A percentile compares a stretch with the other conserved stretches of the same genome.
These are phyloP conservation scores for Dipodascopsis uninucleata DNA, from an alignment of 805 yeast species.

Conservation along the genomic window DNA sequence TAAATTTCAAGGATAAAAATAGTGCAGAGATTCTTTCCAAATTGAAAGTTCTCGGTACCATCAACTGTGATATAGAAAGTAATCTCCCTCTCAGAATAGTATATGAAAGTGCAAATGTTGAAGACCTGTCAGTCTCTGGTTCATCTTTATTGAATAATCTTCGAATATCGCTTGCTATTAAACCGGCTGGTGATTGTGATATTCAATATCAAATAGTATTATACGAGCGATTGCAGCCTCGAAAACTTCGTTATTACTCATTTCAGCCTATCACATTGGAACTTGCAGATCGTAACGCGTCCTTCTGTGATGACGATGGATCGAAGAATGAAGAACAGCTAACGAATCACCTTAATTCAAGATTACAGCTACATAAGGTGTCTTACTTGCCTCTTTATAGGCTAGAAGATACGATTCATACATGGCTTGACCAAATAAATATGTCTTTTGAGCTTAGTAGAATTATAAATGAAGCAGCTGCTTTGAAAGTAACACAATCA, in stretches of 20 bases:
- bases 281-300: slow-evolving; percentile 37
- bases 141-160: neutral
- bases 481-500: neutral
- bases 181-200: too few species aligned
- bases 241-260: slow-evolving; percentile 72
- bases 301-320: slow-evolving; percentile 30
- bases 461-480: slow-evolving; percentile 21
- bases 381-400: slow-evolving; percentile 14
- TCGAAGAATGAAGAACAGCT: slow-evolving; percentile 28
- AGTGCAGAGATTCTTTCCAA: too few species aligned
- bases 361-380: slow-evolving; percentile 28
- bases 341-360: slow-evolving; percentile 22
- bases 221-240: slow-evolving; percentile 70
- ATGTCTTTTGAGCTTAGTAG: slow-evolving; percentile 37
- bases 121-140: neutral
- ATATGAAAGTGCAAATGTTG: slow-evolving; percentile 15
- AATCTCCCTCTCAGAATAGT: slow-evolving; percentile 10
- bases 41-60: slow-evolving; percentile 4
- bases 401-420: slow-evolving; percentile 14
- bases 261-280: slow-evolving; percentile 67
- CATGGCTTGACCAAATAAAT: slow-evolving; percentile 38
- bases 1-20: too few species aligned
- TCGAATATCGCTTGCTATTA: neutral
- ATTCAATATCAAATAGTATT: slow-evolving; percentile 39
- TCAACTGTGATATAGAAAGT: neutral